phyloP scores from a whole-genome alignment of 257 asterid species.

The Plantago elongata region DNA sequence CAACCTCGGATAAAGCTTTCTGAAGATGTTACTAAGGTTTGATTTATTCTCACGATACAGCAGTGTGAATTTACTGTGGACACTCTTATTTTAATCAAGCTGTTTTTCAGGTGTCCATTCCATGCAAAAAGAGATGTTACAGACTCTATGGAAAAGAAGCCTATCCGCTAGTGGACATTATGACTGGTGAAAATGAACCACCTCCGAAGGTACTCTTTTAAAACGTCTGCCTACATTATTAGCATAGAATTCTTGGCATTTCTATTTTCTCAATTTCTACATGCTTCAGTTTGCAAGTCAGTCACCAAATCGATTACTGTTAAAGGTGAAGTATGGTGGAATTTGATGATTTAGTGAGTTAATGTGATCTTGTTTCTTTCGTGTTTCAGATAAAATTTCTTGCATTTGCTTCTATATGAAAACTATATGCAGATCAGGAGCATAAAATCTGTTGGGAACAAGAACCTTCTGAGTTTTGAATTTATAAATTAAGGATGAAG shows the following conservation, averaged over 20 bases:
- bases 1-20: conserved; percentile 98
- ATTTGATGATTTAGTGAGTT: background rate
- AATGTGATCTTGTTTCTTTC: background rate
- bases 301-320: background rate
- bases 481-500: no score
- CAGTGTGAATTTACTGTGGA: conserved; percentile 9
- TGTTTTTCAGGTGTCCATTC: conserved; percentile 80
- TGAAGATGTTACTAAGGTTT: conserved; percentile 94
- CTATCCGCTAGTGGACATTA: conserved; percentile 91
- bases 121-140: conserved; percentile 93
- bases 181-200: conserved; percentile 87
- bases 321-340: background rate
- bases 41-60: conserved; percentile 19
- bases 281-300: no score
- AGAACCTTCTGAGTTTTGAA: no score
- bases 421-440: no score
- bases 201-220: conserved; percentile 68
- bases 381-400: background rate
- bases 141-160: conserved; percentile 92
- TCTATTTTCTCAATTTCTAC: background rate
- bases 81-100: conserved; percentile 7
- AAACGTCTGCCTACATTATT: conserved; percentile 5
- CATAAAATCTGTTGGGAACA: no score
- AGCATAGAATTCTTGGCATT: background rate
- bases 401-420: no score